phyloP scores from a whole-genome alignment of 2,329 filamentous ascomycete species.

The Penicillium sp. region DNA sequence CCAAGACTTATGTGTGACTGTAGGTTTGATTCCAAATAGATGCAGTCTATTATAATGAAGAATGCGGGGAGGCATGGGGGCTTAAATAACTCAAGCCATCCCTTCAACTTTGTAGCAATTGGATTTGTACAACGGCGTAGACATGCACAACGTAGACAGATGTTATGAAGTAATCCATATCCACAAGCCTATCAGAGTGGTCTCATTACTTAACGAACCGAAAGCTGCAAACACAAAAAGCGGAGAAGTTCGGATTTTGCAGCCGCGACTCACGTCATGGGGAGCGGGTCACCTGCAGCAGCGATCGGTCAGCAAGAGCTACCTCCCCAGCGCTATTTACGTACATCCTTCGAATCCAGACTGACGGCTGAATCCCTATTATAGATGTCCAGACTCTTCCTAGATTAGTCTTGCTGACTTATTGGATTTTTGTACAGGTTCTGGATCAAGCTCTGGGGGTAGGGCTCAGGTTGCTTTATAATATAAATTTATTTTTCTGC shows the following conservation, averaged over 20 bases:
- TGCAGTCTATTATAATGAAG: background rate
- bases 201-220: background rate
- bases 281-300: too few species aligned
- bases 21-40: background rate
- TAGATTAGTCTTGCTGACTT: slow-evolving; percentile 2
- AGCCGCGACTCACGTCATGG: slow-evolving; percentile 19
- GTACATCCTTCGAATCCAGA: too few species aligned
- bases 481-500: background rate
- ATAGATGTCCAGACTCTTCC: background rate
- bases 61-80: background rate
- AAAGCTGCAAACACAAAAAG: background rate
- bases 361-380: too few species aligned
- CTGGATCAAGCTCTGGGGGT: background rate
- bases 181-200: slow-evolving; percentile 15
- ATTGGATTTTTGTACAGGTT: background rate
- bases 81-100: slow-evolving; percentile 3
- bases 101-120: background rate
- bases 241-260: slow-evolving; percentile 14
- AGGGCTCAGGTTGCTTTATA: background rate
- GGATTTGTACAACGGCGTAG: background rate
- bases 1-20: background rate
- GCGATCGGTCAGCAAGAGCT: background rate
- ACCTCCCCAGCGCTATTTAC: background rate
- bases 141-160: background rate
- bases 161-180: background rate